Base-by-base conservation (phyloP, 129 eudicot genomes). In the Helianthus tuberosus region DNA sequence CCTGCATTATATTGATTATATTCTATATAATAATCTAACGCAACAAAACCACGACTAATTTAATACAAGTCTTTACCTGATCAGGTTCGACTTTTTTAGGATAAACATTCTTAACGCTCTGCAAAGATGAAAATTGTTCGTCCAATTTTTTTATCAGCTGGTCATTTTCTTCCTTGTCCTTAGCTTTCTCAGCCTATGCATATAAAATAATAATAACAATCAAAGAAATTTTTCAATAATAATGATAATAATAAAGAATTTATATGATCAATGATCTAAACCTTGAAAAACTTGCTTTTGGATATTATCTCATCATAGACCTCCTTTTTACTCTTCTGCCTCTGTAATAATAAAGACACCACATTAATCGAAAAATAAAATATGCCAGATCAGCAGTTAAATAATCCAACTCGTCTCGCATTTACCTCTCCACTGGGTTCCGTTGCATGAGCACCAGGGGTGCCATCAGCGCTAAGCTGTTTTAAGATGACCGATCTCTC, bases 211-310 rank as follows among this genome's bases (percentile, higher is more conserved):
- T 73, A 54, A 75, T 38, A 50, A 49, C 55, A 11, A 49, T 32
- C 32, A 58, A 12, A 32, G 10, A 11, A 52, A 65, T 60, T 10
- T 11, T 32, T 36, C 5, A 81, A 67, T 25, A 64, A 11, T 5
- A 32, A 23, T 7, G 68, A 1, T 38, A 61, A 23, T 55, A 6
- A 20, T 20, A 20, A 20, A 20, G 0, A 20, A 20, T 20, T 20
- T 20, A 66, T 41, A 78, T 27, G 41, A 73, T 64, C 38, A 65
- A 32, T 27, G 49, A 75, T 64, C 49, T 68, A 29, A 62, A 93
- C 98, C 98, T 94, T 94, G 81, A 86, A 94, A 72, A 72, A 84
- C 78, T 94, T 94, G 89, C 97, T 94, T 85, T 94, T 94, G 15
- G 79, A 70, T 60, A 94, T 94, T 43, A 94, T 80, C 85, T 94